Evolutionary conservation across 345 rosid species (phyloP).

Genomic region (Viola odorata): DNA sequence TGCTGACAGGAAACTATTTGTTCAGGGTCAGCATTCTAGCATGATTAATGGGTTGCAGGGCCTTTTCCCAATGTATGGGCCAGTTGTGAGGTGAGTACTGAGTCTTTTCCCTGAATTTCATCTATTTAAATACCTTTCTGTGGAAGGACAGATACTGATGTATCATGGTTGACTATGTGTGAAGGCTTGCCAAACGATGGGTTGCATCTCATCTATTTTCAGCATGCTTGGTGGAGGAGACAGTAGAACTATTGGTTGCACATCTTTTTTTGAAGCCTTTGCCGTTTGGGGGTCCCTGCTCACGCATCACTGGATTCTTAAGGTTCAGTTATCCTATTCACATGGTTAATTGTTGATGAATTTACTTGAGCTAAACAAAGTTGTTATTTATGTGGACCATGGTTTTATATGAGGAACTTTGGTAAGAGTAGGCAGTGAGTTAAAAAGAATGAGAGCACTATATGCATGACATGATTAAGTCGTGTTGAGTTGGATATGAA

Average conservation of each 20-base stretch:
- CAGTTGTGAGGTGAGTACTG: conserved; percentile 60
- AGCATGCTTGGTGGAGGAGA: conserved; percentile 82
- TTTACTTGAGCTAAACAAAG: neutral
- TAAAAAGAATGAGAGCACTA: neutral
- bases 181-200: conserved; percentile 96
- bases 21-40: conserved; percentile 83
- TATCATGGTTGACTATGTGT: conserved; percentile 10
- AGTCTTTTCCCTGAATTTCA: conserved; percentile 6
- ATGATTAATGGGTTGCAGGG: conserved; percentile 85
- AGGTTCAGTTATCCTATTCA: conserved; percentile 41
- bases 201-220: conserved; percentile 88
- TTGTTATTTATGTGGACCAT: neutral
- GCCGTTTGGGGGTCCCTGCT: conserved; percentile 72
- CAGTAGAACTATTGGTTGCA: conserved; percentile 78
- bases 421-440: neutral
- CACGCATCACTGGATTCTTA: conserved; percentile 78
- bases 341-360: neutral
- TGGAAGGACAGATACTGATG: too few species aligned
- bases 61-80: conserved; percentile 52
- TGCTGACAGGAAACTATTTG: conserved; percentile 60
- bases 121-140: conserved; percentile 3
- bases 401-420: neutral
- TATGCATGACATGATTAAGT: neutral
- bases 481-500: neutral
- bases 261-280: conserved; percentile 69